Evolutionary conservation across 208 protist species (phyloP).

Genomic region (Trypanosoma conorhini): DNA sequence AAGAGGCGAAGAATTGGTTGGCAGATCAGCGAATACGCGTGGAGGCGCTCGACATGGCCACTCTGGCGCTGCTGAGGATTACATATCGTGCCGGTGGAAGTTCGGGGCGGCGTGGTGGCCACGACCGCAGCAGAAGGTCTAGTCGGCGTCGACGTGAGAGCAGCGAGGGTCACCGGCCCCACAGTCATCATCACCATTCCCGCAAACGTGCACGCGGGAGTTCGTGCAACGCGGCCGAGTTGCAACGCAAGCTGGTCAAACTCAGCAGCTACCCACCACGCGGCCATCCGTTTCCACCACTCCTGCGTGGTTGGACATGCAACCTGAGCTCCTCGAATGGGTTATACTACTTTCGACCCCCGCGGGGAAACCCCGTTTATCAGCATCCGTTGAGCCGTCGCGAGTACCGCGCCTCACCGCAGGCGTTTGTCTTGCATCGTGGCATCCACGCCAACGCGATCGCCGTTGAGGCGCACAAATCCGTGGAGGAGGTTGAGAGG

Average conservation of each 20-base stretch:
- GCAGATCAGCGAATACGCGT: constrained; percentile 66
- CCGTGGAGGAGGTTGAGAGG: constrained; percentile 42
- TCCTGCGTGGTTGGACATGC: constrained; percentile 27
- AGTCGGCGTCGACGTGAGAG: not conserved
- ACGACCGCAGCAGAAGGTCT: constrained; percentile 6
- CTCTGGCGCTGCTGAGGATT: constrained; percentile 51
- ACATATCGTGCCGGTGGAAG: constrained; percentile 38
- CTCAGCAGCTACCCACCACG: constrained; percentile 19
- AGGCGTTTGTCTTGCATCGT: constrained; percentile 66
- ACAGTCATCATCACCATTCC: constrained; percentile 1
- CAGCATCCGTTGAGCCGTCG: constrained; percentile 51
- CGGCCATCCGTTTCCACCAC: constrained; percentile 27
- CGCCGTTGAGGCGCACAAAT: constrained; percentile 27
- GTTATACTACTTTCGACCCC: constrained; percentile 33
- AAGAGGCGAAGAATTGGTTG: constrained; percentile 50
- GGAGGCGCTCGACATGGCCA: constrained; percentile 60
- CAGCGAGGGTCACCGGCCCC: not conserved
- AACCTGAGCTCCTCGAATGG: constrained; percentile 32
- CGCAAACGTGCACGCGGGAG: not conserved
- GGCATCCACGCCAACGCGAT: constrained; percentile 45
- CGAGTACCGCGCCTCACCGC: constrained; percentile 65
- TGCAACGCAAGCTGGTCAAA: constrained; percentile 18
- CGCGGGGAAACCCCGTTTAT: constrained; percentile 20
- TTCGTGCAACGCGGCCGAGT: not conserved
- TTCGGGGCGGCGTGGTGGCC: constrained; percentile 8